phyloP scores from a whole-genome alignment of 108 stramenopile species.

The Cylindrotheca fusiformis region DNA sequence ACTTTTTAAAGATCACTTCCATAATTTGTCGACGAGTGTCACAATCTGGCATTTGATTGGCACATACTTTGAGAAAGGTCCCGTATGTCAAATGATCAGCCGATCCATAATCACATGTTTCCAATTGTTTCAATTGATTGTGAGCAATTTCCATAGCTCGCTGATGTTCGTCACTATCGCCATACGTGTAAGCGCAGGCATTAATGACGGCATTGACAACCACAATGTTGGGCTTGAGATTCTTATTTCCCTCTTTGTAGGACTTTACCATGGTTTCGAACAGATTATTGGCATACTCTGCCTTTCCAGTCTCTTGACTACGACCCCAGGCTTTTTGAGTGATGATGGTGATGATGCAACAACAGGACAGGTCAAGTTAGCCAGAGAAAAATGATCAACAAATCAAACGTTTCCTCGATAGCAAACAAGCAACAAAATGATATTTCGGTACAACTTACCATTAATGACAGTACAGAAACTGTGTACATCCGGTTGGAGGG shows the following conservation, averaged over 20 bases:
- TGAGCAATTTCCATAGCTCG: slow-evolving; percentile 70
- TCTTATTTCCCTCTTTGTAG: slow-evolving; percentile 43
- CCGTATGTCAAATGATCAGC: slow-evolving; percentile 81
- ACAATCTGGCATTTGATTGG: slow-evolving; percentile 71
- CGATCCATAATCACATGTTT: slow-evolving; percentile 43
- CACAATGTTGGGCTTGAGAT: slow-evolving; percentile 55
- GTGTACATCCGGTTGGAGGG: slow-evolving; percentile 65
- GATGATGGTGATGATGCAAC: too few species aligned
- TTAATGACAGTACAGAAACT: slow-evolving; percentile 69
- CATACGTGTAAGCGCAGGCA: slow-evolving; percentile 68
- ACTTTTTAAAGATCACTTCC: slow-evolving; percentile 56
- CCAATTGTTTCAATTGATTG: slow-evolving; percentile 36
- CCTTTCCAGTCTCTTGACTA: slow-evolving; percentile 56
- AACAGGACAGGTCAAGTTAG: neutral
- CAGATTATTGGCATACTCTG: slow-evolving; percentile 56
- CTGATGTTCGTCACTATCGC: slow-evolving; percentile 49
- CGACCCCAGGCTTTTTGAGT: slow-evolving; percentile 60
- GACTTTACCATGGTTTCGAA: slow-evolving; percentile 54
- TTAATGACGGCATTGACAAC: slow-evolving; percentile 79
- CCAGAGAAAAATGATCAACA: neutral
- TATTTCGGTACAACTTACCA: slow-evolving; percentile 24
- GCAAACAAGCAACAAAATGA: neutral
- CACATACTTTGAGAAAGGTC: slow-evolving; percentile 71
- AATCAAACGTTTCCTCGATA: neutral
- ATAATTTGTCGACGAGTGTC: slow-evolving; percentile 48